These are phyloP conservation scores for Neoscytalidium dimidiatum DNA, from an alignment of 2,329 filamentous ascomycete species.

Conservation along the genomic window DNA sequence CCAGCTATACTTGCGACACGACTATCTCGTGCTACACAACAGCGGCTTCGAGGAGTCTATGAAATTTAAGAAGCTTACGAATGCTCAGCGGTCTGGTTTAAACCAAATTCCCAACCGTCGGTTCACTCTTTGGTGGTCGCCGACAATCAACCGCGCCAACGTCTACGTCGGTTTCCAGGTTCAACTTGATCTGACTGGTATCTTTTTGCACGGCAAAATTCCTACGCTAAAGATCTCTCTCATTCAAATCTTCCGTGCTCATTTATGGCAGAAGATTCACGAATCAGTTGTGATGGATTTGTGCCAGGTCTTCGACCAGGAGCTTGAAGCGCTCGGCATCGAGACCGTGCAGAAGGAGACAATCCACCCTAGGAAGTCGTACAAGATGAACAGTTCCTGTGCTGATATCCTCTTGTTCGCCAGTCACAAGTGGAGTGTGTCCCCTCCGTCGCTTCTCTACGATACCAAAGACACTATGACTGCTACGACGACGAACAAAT, in stretches of 20 bases:
- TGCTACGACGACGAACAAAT: slow-evolving; percentile 94
- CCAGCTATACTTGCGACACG: too few species aligned
- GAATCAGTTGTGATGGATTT: slow-evolving; percentile 98
- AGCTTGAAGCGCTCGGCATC: slow-evolving; percentile 91
- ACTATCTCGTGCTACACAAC: too few species aligned
- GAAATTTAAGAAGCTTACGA: slow-evolving; percentile 99
- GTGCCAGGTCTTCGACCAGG: slow-evolving; percentile 97
- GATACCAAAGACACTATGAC: slow-evolving; percentile 97
- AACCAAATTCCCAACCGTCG: slow-evolving; percentile 99
- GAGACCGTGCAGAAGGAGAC: slow-evolving; percentile 99
- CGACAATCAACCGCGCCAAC: slow-evolving; percentile 85
- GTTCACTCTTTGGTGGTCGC: slow-evolving; percentile 96
- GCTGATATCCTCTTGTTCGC: slow-evolving; percentile 96
- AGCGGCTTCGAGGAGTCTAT: slow-evolving; percentile 57
- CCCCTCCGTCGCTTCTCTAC: slow-evolving; percentile 85
- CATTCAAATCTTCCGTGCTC: slow-evolving; percentile 98
- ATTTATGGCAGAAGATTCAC: slow-evolving; percentile 99
- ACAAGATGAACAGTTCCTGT: slow-evolving; percentile 99
- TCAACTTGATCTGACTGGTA: slow-evolving; percentile 94
- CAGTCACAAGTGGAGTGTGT: slow-evolving; percentile 98
- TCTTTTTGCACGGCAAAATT: slow-evolving; percentile 98
- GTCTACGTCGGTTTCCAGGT: slow-evolving; percentile 99
- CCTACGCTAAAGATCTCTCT: slow-evolving; percentile 96
- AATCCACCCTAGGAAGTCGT: slow-evolving; percentile 97
- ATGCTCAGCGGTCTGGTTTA: slow-evolving; percentile 92